A percentile compares a stretch with the other conserved stretches of the same genome.
phyloP scores from a whole-genome alignment of 768 basidiomycete species.

The Crassisporium funariophilum region DNA sequence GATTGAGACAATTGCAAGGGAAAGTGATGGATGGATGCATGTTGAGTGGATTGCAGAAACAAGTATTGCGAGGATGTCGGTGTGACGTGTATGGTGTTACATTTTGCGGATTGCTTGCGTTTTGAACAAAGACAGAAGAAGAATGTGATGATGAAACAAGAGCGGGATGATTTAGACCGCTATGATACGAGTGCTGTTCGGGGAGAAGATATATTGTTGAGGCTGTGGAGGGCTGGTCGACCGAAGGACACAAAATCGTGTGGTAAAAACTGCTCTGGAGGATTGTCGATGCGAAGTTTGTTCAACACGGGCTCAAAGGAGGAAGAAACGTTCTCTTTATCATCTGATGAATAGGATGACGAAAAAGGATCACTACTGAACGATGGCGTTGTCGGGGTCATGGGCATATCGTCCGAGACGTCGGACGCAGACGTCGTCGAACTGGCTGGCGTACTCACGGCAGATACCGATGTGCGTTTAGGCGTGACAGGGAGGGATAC shows the following conservation, averaged over 20 bases:
- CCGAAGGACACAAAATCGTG: slow-evolving; percentile 82
- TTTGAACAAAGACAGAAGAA: slow-evolving; percentile 52
- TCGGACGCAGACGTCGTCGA: slow-evolving; percentile 74
- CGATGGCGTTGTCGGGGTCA: slow-evolving; percentile 75
- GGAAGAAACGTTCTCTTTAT: slow-evolving; percentile 80
- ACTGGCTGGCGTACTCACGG: slow-evolving; percentile 74
- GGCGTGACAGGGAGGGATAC: slow-evolving; percentile 69
- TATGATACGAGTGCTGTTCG: slow-evolving; percentile 64
- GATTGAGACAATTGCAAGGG: slow-evolving; percentile 64
- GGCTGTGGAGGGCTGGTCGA: slow-evolving; percentile 75
- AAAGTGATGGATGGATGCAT: slow-evolving; percentile 68
- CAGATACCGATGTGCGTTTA: slow-evolving; percentile 53
- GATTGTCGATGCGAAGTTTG: slow-evolving; percentile 66
- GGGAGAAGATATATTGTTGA: slow-evolving; percentile 72
- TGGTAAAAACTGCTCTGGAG: slow-evolving; percentile 77
- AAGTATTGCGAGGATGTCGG: slow-evolving; percentile 63
- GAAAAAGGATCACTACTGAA: slow-evolving; percentile 64
- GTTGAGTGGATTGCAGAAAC: slow-evolving; percentile 65
- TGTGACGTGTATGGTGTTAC: slow-evolving; percentile 76
- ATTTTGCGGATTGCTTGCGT: slow-evolving; percentile 69
- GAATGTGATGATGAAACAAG: slow-evolving; percentile 39
- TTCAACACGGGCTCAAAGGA: slow-evolving; percentile 74
- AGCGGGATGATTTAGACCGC: slow-evolving; percentile 35
- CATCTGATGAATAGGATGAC: slow-evolving; percentile 53
- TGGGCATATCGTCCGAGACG: slow-evolving; percentile 80